phyloP scores from a whole-genome alignment of 768 basidiomycete species.

The Rhodotorula babjevae region DNA sequence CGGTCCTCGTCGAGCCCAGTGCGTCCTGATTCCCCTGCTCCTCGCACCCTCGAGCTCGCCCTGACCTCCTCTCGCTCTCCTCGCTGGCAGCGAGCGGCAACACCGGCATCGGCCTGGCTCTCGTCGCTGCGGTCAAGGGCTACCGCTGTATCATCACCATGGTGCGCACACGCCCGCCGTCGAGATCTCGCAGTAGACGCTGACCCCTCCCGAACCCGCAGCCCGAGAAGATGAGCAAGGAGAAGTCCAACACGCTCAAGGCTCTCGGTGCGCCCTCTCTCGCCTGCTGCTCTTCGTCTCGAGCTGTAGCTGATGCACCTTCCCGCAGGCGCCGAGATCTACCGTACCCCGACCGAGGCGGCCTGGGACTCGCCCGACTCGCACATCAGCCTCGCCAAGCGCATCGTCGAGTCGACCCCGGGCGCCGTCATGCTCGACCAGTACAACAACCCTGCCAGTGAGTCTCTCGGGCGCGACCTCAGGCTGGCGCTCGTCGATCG shows the following conservation, averaged over 20 bases:
- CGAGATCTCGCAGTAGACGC: not conserved
- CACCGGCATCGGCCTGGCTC: constrained; percentile 67
- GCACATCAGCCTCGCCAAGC: constrained; percentile 87
- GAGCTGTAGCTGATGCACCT: not conserved
- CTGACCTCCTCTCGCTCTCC: constrained; percentile 11
- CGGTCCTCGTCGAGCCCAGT: constrained; percentile 87
- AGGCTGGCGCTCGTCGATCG: no score
- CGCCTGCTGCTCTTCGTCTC: no score
- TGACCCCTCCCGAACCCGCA: constrained; percentile 53
- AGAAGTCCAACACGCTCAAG: constrained; percentile 87
- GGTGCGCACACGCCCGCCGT: not conserved
- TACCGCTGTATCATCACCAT: constrained; percentile 50
- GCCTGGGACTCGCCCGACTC: constrained; percentile 84
- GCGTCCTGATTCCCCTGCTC: not conserved
- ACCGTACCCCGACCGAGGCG: constrained; percentile 86
- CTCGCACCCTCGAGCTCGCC: not conserved
- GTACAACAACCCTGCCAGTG: constrained; percentile 67
- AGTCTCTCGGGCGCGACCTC: constrained; percentile 41
- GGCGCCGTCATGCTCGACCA: constrained; percentile 88
- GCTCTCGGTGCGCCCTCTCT: constrained; percentile 56
- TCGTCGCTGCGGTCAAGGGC: constrained; percentile 88
- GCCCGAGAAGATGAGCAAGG: constrained; percentile 94
- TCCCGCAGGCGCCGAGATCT: constrained; percentile 67
- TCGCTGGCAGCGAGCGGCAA: constrained; percentile 36
- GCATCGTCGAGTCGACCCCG: constrained; percentile 70